Conservation (phyloP, 129 eudicot species). For the Artemisia tridentata region DNA sequence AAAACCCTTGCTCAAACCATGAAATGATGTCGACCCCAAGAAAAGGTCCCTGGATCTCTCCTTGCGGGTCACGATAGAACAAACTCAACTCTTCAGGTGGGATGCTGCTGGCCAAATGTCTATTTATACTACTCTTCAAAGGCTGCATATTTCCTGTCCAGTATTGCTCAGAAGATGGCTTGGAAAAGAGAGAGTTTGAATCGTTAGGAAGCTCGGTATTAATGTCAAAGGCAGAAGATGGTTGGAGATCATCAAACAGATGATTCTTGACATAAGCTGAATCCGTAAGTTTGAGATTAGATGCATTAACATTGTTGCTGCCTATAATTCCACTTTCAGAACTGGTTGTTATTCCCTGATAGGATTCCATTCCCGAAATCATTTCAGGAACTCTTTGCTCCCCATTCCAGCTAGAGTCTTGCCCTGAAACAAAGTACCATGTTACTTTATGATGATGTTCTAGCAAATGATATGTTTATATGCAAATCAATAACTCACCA, state of each 20-base stretch:
- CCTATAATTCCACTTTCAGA: background rate
- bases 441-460: background rate
- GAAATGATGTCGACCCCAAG: constrained; percentile 93
- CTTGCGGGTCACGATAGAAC: constrained; percentile 91
- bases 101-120: constrained; percentile 39
- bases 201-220: constrained; percentile 40
- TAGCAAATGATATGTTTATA: background rate
- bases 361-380: too few relatives aligned
- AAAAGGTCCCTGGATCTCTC: constrained; percentile 96
- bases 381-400: background rate
- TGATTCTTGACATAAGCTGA: constrained; percentile 31
- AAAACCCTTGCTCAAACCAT: constrained; percentile 95
- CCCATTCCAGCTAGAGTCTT: constrained; percentile 16
- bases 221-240: constrained; percentile 32
- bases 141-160: constrained; percentile 39
- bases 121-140: constrained; percentile 27
- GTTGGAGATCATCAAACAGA: constrained; percentile 29
- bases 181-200: constrained; percentile 37
- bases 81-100: constrained; percentile 74
- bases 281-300: constrained; percentile 34
- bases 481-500: constrained; percentile 34
- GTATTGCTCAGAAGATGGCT: constrained; percentile 45
- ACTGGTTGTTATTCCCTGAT: too few relatives aligned
- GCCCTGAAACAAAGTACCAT: constrained; percentile 35
- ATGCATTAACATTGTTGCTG: constrained; percentile 33